Evolutionary conservation across 1,139 yeast species (phyloP).

Genomic region (Yamadazyma spencermartinsiae): DNA sequence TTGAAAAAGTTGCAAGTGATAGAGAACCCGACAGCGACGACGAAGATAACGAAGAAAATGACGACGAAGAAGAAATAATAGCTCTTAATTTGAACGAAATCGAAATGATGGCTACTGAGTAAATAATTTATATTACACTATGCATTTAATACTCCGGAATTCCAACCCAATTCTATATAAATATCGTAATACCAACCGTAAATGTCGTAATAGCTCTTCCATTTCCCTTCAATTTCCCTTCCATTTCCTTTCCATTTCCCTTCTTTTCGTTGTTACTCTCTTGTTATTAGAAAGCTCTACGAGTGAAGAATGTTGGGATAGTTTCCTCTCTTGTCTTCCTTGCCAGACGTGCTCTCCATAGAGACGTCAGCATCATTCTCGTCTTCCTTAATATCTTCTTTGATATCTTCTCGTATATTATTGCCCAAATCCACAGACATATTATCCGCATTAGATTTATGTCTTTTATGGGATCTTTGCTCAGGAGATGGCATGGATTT

Average conservation of each 20-base stretch:
- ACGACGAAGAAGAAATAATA: constrained; percentile 38
- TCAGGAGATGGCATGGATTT: constrained; percentile 7
- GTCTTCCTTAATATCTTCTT: constrained; percentile 4
- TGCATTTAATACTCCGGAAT: constrained; percentile 1
- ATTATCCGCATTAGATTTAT: constrained; percentile 18
- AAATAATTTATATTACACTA: constrained; percentile 10
- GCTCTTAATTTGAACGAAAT: constrained; percentile 48
- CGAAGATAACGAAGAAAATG: constrained; percentile 19
- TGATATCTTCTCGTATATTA: not conserved
- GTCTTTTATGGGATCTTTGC: constrained; percentile 17
- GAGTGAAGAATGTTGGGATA: constrained; percentile 2
- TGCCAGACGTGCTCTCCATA: constrained; percentile 11
- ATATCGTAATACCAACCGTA: too few species aligned
- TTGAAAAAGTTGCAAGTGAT: constrained; percentile 32
- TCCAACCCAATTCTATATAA: not conserved
- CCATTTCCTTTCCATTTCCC: too few species aligned
- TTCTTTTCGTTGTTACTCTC: too few species aligned
- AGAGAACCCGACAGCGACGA: constrained; percentile 18
- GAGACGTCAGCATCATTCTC: constrained; percentile 13
- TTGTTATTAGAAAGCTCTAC: not conserved
- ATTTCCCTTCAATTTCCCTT: too few species aligned
- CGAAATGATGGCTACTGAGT: constrained; percentile 54
- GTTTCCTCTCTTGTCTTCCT: constrained; percentile 4
- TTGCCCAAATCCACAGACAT: constrained; percentile 18
- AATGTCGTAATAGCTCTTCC: too few species aligned